Percentiles rank a stretch among this genome's conserved stretches.
These are phyloP conservation scores for Rhynchosporium agropyri DNA, from an alignment of 2,329 filamentous ascomycete species.

Conservation along the genomic window DNA sequence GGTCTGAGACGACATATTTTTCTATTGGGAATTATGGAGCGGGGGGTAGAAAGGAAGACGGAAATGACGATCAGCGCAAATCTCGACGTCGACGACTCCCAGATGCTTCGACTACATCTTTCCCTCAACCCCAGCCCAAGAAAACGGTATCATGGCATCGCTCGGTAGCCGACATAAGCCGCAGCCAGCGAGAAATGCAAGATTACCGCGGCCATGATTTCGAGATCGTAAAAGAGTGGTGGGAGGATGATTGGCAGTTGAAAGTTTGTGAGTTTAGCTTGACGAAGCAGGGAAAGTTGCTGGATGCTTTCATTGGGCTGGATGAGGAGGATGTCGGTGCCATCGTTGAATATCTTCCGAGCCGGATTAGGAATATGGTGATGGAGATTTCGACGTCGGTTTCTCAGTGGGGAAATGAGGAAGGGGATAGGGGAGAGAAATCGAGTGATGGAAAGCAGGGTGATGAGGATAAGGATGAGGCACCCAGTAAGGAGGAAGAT, in stretches of 20 bases:
- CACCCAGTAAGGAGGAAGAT: no score
- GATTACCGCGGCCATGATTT: background rate
- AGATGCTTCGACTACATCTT: background rate
- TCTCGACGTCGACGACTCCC: background rate
- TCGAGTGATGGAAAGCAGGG: background rate
- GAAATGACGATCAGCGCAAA: no score
- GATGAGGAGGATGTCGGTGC: background rate
- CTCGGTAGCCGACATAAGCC: background rate
- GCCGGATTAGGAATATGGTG: background rate
- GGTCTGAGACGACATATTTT: background rate
- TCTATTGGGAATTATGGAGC: no score
- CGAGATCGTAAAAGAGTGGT: background rate
- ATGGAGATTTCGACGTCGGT: background rate
- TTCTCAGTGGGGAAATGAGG: background rate
- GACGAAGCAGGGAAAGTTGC: background rate
- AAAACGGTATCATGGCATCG: conserved; percentile 5
- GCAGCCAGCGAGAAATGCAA: background rate
- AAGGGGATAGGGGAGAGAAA: no score
- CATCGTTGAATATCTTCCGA: background rate
- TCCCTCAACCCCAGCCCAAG: background rate
- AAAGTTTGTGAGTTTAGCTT: background rate
- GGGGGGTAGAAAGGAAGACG: no score
- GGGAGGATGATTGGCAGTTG: background rate
- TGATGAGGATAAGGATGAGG: no score
- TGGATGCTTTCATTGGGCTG: background rate